Evolutionary conservation across 2,329 filamentous ascomycete genomes (phyloP).

Genomic region (Trichoderma breve): DNA sequence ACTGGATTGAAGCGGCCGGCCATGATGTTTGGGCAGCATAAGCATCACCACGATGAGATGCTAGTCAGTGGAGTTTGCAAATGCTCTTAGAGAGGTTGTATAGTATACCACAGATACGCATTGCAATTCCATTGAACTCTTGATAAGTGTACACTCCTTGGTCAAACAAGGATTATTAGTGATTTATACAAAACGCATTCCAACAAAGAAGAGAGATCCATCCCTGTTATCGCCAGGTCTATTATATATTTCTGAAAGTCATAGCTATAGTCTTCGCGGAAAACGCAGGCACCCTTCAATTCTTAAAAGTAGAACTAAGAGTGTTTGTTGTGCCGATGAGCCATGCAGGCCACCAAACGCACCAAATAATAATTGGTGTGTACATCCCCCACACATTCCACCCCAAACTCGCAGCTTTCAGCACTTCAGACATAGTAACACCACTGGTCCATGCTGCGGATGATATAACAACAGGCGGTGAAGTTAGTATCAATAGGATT

Average conservation of each 20-base stretch:
- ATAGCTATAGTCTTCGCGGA: background rate
- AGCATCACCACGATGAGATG: conserved; percentile 19
- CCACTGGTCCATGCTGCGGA: conserved; percentile 43
- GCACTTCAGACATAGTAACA: conserved; percentile 52
- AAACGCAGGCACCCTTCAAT: background rate
- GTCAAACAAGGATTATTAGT: background rate
- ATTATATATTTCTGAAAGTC: background rate
- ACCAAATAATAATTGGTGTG: conserved; percentile 87
- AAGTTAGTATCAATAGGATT: conserved; percentile 56
- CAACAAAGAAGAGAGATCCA: background rate
- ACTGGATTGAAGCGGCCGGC: conserved; percentile 92
- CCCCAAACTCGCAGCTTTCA: conserved; percentile 75
- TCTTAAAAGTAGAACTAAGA: conserved; percentile 38
- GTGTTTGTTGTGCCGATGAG: conserved; percentile 60
- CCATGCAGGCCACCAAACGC: conserved; percentile 95
- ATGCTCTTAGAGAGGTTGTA: conserved; percentile 23
- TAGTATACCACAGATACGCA: conserved; percentile 27
- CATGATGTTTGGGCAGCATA: conserved; percentile 94
- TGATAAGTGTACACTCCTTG: background rate
- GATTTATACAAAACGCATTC: background rate
- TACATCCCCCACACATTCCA: conserved; percentile 90
- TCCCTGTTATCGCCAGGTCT: background rate
- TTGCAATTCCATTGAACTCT: background rate
- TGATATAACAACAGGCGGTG: conserved; percentile 58
- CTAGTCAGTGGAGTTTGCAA: background rate